phyloP scores from a whole-genome alignment of 805 yeast species.

The Metschnikowia arizonensis region DNA sequence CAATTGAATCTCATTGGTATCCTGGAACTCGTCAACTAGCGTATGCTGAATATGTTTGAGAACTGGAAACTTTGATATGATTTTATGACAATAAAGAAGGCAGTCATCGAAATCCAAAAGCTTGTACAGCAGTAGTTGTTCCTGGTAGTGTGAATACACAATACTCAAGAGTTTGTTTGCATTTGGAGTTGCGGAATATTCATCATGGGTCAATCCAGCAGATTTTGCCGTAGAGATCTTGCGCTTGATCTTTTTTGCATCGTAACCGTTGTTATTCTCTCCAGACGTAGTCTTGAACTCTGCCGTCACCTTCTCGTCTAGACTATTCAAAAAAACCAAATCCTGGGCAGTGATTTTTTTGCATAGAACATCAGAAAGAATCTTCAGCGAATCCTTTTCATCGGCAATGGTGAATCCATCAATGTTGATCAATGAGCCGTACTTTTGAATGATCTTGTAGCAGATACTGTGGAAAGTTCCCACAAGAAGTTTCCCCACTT shows the following conservation, averaged over 20 bases:
- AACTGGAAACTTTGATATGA: slow-evolving; percentile 47
- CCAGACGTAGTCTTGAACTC: slow-evolving; percentile 13
- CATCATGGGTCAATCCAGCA: slow-evolving; percentile 43
- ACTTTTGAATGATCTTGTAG: slow-evolving; percentile 49
- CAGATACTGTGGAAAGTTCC: slow-evolving; percentile 94
- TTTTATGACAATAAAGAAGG: slow-evolving; percentile 48
- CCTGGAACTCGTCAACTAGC: slow-evolving; percentile 92
- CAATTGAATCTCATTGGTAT: slow-evolving; percentile 76
- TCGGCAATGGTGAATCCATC: slow-evolving; percentile 54
- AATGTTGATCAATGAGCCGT: slow-evolving; percentile 50
- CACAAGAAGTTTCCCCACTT: slow-evolving; percentile 48
- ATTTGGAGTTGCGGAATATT: slow-evolving; percentile 23
- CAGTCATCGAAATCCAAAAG: slow-evolving; percentile 83
- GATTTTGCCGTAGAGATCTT: slow-evolving; percentile 58
- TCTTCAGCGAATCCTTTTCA: slow-evolving; percentile 52
- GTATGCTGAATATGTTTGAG: slow-evolving; percentile 59
- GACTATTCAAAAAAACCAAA: slow-evolving; percentile 11
- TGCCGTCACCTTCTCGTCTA: slow-evolving; percentile 15
- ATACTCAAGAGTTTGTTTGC: slow-evolving; percentile 19
- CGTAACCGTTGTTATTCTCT: slow-evolving; percentile 31
- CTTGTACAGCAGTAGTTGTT: slow-evolving; percentile 36
- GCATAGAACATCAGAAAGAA: slow-evolving; percentile 41
- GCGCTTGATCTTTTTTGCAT: slow-evolving; percentile 36
- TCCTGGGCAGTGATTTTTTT: slow-evolving; percentile 21
- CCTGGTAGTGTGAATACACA: slow-evolving; percentile 54